Evolutionary conservation across 768 basidiomycete genomes (phyloP), one percentile per base, ranked within the genome.

Genomic region (Macrolepiota albuminosa): DNA sequence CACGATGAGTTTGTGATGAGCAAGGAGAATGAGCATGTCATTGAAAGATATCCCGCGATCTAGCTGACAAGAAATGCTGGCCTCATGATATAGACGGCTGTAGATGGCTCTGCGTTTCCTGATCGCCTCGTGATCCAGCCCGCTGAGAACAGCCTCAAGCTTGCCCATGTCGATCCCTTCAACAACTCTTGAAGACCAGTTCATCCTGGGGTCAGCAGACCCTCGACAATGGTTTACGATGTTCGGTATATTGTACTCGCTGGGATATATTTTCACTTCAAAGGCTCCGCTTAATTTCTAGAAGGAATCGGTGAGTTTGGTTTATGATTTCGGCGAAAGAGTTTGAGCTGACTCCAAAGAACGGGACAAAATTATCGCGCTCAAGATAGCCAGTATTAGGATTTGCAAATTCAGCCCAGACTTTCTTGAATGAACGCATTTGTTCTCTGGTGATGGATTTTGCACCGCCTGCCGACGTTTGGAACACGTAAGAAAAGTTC

Each of bases 401-500:
- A 59, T 88, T 84, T 26, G 95, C 87, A 68, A 87, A 92, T 69
- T 88, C 83, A 2, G 89, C 87, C 96, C 96, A 98, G 2, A 91
- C 81, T 68, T 93, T 92, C 78, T 98, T 98, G 82, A 94, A 98
- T 1, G 86, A 78, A 37, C 96, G 86, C 86, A 98, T 96, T 69
- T 97, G 89, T 64, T 93, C 90, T 53, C 96, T 82, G 21, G 88
- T 90, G 54, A 98, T 86, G 0, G 87, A 84, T 62, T 84, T 90
- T 18, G 89, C 84, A n/a, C 87, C 87, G 24, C 87, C 87, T 5
- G 88, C 86, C 10, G 90, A 87, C 36, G 88, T 82, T 73, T 95
- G 93, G 75, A 94, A 96, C 8, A 97, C 92, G 71, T 95, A 97
- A 21, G 93, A 92, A 73, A 98, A 98, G 69, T 89, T 95, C 73